Evolutionary conservation across 2,329 filamentous ascomycete genomes (phyloP), one percentile per base, ranked within the genome.

Genomic region (Phialocephala sp.): DNA sequence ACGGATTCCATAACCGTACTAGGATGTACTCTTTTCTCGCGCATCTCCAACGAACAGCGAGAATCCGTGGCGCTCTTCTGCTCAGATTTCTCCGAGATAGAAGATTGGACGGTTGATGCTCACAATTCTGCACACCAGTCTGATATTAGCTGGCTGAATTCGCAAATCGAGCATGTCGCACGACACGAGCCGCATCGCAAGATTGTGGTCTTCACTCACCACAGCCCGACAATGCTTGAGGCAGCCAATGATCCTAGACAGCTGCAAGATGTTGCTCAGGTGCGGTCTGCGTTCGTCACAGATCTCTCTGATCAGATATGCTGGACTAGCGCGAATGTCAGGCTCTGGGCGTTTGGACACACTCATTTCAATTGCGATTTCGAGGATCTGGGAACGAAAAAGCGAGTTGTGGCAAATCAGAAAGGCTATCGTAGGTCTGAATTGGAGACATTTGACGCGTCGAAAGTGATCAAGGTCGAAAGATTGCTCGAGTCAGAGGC

Each of bases 261-360:
- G 24, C 14, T 63, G 5, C 12, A 32, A 56, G 66, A 66, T 56
- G 59, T 72, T 77, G 41, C 22, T 56, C 32, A 59, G 43, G 41
- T 68, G 3, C 72, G 72, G 0, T 79, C 78, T 12, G 85, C 82
- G 0, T 89, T 87, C 73, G 83, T 80, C 4, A 87, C 85, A 0
- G 82, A 87, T 64, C 68, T 86, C 2, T 69, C 83, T 1, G 68
- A 72, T 2, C 22, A 65, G 60, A 35, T 37, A 47, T 68, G 64
- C 43, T 68, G 63, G 59, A 66, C 64, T 8, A 77, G 72, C 59
- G 64, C 66, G 1, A 72, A 72, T 1, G 76, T 81, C 0, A 78
- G 77, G 57, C 60, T 72, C 18, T 83, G 81, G 81, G 72, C 82
- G 0, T 82, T 80, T 70, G 82, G 82, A 0, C 77, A 81, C 55